Conservation (phyloP, 31 red algal genomes). For the Odonthalia washingtoniensis region DNA sequence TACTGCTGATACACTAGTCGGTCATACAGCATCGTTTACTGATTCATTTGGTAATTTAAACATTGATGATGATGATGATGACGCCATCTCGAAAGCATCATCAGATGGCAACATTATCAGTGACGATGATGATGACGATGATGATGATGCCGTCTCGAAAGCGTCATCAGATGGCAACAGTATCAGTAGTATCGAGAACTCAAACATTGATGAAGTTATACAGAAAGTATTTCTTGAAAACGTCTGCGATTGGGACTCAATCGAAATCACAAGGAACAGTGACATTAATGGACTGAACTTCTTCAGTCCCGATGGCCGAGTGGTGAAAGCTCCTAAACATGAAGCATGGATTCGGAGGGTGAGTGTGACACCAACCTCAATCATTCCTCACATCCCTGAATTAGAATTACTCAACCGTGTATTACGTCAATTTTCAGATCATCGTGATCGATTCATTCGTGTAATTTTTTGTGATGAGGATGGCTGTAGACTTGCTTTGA, state of each 20-base stretch:
- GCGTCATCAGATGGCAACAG: not conserved
- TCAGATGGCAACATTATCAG: not conserved
- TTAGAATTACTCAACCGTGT: slow-evolving; percentile 34
- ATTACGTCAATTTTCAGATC: slow-evolving; percentile 19
- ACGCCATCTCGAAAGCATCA: not conserved
- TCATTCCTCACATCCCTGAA: slow-evolving; percentile 1
- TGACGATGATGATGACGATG: not conserved
- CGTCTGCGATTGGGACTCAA: too few species aligned
- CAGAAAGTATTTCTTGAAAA: too few species aligned
- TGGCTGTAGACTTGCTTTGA: not conserved
- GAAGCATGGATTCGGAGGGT: slow-evolving; percentile 15
- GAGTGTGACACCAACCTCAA: slow-evolving; percentile 26
- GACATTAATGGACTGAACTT: not conserved
- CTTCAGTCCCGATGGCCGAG: not conserved
- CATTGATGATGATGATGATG: not conserved
- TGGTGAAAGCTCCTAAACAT: not conserved
- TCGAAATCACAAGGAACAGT: not conserved
- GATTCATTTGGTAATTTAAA: too few species aligned
- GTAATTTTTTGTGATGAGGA: slow-evolving; percentile 47
- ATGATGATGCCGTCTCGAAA: not conserved
- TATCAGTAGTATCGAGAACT: not conserved
- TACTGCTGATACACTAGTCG: too few species aligned
- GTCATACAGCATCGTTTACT: too few species aligned
- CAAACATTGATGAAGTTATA: too few species aligned
- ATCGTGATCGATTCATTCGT: slow-evolving; percentile 35